Conservation (phyloP, 768 basidiomycete genomes). For the Russula virescens region DNA sequence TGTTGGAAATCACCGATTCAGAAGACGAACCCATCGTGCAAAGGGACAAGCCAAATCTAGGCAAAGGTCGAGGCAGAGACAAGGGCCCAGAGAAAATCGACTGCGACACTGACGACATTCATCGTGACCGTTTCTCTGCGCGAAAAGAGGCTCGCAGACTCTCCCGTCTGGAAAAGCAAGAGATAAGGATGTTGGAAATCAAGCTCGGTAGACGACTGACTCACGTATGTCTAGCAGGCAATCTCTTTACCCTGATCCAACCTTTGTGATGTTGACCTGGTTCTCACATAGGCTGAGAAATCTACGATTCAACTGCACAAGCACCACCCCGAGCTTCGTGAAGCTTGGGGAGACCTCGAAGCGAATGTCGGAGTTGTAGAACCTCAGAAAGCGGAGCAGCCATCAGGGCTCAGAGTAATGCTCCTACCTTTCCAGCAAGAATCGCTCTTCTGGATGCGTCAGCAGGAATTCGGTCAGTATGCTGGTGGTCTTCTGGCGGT, state of each 20-base stretch:
- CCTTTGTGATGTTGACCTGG: conserved; percentile 8
- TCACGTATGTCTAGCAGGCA: conserved; percentile 40
- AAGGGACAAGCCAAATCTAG: conserved; percentile 33
- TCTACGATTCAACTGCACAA: conserved; percentile 53
- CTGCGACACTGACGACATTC: conserved; percentile 13
- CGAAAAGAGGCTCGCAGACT: conserved; percentile 13
- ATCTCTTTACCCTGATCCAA: not conserved
- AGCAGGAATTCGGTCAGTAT: conserved; percentile 87
- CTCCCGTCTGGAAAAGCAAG: conserved; percentile 21
- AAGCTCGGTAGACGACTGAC: conserved; percentile 75
- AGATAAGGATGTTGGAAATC: conserved; percentile 36
- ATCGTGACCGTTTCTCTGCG: conserved; percentile 2
- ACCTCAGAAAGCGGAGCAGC: conserved; percentile 72
- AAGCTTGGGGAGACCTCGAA: conserved; percentile 87
- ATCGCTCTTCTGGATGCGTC: conserved; percentile 91
- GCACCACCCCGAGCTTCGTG: conserved; percentile 73
- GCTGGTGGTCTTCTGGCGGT: conserved; percentile 89
- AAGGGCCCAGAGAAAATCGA: conserved; percentile 24
- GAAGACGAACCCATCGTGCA: conserved; percentile 9
- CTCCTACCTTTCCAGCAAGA: conserved; percentile 95
- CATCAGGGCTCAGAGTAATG: conserved; percentile 72
- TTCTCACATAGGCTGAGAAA: conserved; percentile 57
- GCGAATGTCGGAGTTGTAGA: conserved; percentile 50
- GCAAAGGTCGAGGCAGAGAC: conserved; percentile 33
- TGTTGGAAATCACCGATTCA: not conserved